A percentile compares a stretch with the other conserved stretches of the same genome.
Conservation (phyloP, 2,329 filamentous ascomycete genomes). For the Aspergillus spinulosporus region DNA sequence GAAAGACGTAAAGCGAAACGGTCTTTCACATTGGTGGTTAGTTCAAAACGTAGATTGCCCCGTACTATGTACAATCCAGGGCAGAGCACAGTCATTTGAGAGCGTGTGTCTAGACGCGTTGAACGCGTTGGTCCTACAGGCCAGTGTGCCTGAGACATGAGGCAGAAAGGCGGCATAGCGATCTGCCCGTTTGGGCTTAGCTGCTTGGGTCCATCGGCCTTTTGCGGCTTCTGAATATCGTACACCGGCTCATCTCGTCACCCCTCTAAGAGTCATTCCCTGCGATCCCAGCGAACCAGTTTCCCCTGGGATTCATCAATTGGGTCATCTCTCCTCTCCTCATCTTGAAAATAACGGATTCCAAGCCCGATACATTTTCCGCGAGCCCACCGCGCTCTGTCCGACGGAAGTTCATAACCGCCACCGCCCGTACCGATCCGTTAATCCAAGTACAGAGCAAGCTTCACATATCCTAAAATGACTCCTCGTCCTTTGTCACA, state of each 20-base stretch:
- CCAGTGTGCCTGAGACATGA: constrained; percentile 30
- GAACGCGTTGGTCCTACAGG: constrained; percentile 26
- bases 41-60: background rate
- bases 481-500: constrained; percentile 41
- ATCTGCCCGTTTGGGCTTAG: constrained; percentile 33
- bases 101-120: constrained; percentile 29
- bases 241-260: constrained; percentile 29
- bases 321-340: constrained; percentile 21
- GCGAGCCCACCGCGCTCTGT: constrained; percentile 16
- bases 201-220: constrained; percentile 34
- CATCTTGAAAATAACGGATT: constrained; percentile 16
- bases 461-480: constrained; percentile 35
- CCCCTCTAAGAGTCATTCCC: constrained; percentile 29
- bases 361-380: constrained; percentile 8
- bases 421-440: constrained; percentile 21
- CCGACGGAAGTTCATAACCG: constrained; percentile 22
- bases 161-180: constrained; percentile 30
- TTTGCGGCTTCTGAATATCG: constrained; percentile 43
- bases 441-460: constrained; percentile 15
- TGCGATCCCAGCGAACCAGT: constrained; percentile 26
- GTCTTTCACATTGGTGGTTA: background rate
- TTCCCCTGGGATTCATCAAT: constrained; percentile 27
- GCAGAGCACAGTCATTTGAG: background rate
- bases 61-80: background rate
- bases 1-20: background rate